phyloP scores from a whole-genome alignment of 257 asterid genomes.

The Solanum sparsipilum region DNA sequence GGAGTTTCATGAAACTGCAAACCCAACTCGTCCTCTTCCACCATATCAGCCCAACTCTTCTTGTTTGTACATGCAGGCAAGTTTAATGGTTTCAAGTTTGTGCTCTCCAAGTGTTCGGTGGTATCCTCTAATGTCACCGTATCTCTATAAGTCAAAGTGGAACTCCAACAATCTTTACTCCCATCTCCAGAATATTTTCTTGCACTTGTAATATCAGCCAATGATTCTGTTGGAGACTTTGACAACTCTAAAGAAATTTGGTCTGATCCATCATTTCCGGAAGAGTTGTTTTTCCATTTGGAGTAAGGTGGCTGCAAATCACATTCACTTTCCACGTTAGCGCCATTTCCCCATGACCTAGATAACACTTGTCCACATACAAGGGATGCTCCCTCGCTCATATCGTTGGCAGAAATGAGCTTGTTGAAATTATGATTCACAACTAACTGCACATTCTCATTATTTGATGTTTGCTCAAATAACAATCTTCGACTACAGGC shows the following conservation, averaged over 20 bases:
- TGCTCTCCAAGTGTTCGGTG: not conserved
- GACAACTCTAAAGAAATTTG: not conserved
- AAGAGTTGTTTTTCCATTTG: not conserved
- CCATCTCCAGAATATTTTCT: not conserved
- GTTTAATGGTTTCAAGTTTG: not conserved
- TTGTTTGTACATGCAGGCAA: not conserved
- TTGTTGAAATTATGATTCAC: not conserved
- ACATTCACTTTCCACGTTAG: not conserved
- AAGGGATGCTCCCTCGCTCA: not conserved
- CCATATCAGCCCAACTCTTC: slow-evolving; percentile 83
- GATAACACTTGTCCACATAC: not conserved
- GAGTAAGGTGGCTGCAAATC: not conserved
- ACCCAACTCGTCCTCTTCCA: slow-evolving; percentile 52
- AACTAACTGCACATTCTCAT: not conserved
- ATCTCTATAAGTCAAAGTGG: not conserved
- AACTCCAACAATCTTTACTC: not conserved
- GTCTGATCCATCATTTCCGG: not conserved
- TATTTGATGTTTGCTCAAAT: slow-evolving; percentile 1
- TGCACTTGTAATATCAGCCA: not conserved
- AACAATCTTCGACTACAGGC: slow-evolving; percentile 11
- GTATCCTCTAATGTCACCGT: not conserved
- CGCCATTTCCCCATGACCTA: not conserved
- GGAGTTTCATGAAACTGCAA: slow-evolving; percentile 8
- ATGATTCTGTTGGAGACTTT: slow-evolving; percentile 3
- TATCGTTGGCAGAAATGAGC: not conserved